Evolutionary conservation across 2,329 filamentous ascomycete species (phyloP), one percentile per base, ranked within the genome.

Genomic region (Tolypocladium ovalisporum): DNA sequence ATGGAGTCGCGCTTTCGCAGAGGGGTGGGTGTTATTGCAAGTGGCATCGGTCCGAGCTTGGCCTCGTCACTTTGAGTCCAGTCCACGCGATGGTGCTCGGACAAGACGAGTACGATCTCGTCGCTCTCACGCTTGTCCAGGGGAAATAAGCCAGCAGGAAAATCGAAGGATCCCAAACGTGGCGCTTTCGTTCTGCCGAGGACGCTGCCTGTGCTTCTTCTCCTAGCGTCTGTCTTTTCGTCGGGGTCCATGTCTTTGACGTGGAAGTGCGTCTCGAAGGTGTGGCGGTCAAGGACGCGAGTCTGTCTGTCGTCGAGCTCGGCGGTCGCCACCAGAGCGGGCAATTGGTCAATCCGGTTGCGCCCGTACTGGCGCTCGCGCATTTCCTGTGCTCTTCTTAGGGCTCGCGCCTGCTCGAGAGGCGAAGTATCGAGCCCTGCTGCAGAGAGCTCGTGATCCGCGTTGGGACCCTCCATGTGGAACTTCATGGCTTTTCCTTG

Each of bases 51-150:
- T 55, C 49, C 37, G 29, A 40, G 47, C 9, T 52, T 62, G 61
- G 63, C 54, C 67, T 83, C 79, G 60, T 84, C 81, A 62, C 75
- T 78, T 65, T 85, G 81, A 35, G 79, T 79, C 82, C 82, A 85
- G 66, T 85, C 81, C 57, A 79, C 76, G 36, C 76, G 71, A 62
- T 75, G 72, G 62, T 75, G 72, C 56, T 75, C 70, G 35, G 72
- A 62, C 17, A 60, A 58, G 36, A 63, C 60, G 10, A 58, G 58
- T 27, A 55, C 12, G 19, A 60, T 24, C 34, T 52, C 32, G 34
- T 44, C 51, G 22, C 34, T 55, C 1, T 54, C 52, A 12, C 36
- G 39, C 32, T 35, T 57, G 4, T 57, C 53, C n/a, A 52, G 35
- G 19, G 57, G 52, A 27, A 57, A 37, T 19, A 58, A 44, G 32